Percentiles rank a stretch among this genome's conserved stretches.
Conservation (phyloP, 2,329 filamentous ascomycete genomes). For the Alternaria solani region DNA sequence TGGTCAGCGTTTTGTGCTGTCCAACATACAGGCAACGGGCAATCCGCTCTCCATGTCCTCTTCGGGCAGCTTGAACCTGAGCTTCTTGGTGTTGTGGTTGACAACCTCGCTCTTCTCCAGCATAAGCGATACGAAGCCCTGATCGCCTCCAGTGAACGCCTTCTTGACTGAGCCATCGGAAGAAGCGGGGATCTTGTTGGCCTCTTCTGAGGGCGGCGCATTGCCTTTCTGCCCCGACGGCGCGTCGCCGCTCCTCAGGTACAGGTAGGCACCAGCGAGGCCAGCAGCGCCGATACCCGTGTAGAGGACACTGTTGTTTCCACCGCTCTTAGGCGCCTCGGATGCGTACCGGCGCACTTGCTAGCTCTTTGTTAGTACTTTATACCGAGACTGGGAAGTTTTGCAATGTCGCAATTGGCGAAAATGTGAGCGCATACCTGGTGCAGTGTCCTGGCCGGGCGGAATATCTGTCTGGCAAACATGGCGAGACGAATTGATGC, state of each 20-base stretch:
- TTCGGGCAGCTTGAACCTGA: constrained; percentile 88
- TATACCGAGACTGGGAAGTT: constrained; percentile 12
- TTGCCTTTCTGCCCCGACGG: constrained; percentile 33
- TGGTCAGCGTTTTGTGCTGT: background rate
- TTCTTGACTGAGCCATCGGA: constrained; percentile 54
- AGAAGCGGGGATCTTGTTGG: constrained; percentile 51
- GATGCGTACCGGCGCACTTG: constrained; percentile 78
- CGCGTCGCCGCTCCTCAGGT: constrained; percentile 45
- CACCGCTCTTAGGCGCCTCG: constrained; percentile 62
- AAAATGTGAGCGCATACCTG: constrained; percentile 43
- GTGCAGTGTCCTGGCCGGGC: constrained; percentile 52
- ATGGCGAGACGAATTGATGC: constrained; percentile 47
- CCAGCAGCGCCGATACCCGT: constrained; percentile 66
- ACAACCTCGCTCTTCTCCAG: constrained; percentile 79
- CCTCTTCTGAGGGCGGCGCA: constrained; percentile 45
- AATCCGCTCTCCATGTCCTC: constrained; percentile 85
- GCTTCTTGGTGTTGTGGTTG: constrained; percentile 94
- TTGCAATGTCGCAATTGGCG: constrained; percentile 26
- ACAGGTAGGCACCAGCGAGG: constrained; percentile 65
- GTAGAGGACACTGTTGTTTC: constrained; percentile 58
- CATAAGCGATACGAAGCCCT: constrained; percentile 85
- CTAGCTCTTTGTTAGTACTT: constrained; percentile 52
- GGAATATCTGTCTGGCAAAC: constrained; percentile 55
- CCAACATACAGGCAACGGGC: constrained; percentile 71
- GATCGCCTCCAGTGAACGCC: constrained; percentile 82